Percentiles rank a stretch among this genome's conserved stretches.
Conservation (phyloP, 176 grass and related monocot genomes). For the Echinochloa phyllopogon region DNA sequence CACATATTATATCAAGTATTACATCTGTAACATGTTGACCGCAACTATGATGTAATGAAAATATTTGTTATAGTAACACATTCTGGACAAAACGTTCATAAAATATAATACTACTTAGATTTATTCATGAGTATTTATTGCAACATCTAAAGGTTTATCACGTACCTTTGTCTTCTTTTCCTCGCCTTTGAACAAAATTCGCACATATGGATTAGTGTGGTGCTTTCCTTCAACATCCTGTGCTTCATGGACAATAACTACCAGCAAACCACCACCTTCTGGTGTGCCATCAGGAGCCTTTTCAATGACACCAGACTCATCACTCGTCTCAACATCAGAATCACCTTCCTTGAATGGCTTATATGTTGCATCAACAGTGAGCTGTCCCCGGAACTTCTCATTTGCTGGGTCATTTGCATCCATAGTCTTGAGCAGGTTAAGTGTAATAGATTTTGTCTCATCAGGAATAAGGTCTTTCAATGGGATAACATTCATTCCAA, state of each 20-base stretch:
- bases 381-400: conserved; percentile 72
- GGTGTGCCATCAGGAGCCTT: conserved; percentile 82
- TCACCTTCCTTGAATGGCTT: conserved; percentile 78
- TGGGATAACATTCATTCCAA: conserved; percentile 71
- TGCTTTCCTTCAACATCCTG: conserved; percentile 88
- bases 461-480: conserved; percentile 72
- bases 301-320: conserved; percentile 58
- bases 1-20: conserved; percentile 13
- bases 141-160: conserved; percentile 12
- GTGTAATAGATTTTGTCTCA: conserved; percentile 70
- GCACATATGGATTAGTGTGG: conserved; percentile 82
- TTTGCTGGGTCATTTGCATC: conserved; percentile 71
- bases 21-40: not conserved
- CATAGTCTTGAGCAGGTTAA: conserved; percentile 80
- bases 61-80: not conserved
- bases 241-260: conserved; percentile 76
- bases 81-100: not conserved
- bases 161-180: conserved; percentile 86
- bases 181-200: conserved; percentile 72
- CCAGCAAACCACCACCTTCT: conserved; percentile 77
- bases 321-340: conserved; percentile 56
- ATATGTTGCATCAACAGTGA: conserved; percentile 68
- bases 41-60: not conserved
- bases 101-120: not conserved
- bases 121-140: not conserved